Conservation (phyloP, 2,329 filamentous ascomycete genomes). For the Alternaria consortialis region DNA sequence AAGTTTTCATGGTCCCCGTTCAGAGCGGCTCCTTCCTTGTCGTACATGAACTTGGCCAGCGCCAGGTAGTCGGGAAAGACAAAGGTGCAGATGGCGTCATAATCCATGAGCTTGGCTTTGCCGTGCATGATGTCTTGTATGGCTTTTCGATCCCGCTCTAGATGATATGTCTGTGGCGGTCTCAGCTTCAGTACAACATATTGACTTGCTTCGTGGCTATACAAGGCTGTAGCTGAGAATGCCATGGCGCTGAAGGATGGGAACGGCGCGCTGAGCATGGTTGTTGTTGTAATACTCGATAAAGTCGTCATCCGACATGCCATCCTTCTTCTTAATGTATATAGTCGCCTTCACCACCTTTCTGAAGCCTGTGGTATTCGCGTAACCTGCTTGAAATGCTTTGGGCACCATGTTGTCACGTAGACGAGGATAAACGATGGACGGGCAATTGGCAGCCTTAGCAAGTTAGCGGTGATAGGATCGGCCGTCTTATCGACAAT, state of each 20-base stretch:
- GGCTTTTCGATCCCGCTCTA: conserved; percentile 54
- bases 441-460: conserved; percentile 8
- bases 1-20: conserved; percentile 50
- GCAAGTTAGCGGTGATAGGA: conserved; percentile 8
- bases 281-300: conserved; percentile 58
- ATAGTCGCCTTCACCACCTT: conserved; percentile 59
- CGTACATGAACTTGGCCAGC: conserved; percentile 58
- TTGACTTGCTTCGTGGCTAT: conserved; percentile 20
- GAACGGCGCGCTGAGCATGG: conserved; percentile 56
- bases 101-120: conserved; percentile 54
- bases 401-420: conserved; percentile 52
- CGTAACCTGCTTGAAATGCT: conserved; percentile 58
- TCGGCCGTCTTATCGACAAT: conserved; percentile 9
- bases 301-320: conserved; percentile 56
- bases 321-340: conserved; percentile 58
- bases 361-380: conserved; percentile 56
- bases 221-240: conserved; percentile 58
- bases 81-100: conserved; percentile 60
- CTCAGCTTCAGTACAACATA: conserved; percentile 9
- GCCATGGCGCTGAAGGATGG: conserved; percentile 55
- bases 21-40: conserved; percentile 55
- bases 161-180: conserved; percentile 54
- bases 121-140: conserved; percentile 58
- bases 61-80: conserved; percentile 58
- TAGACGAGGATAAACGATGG: conserved; percentile 13